phyloP scores from a whole-genome alignment of 2,329 filamentous ascomycete genomes.

The Colletotrichum sp. region DNA sequence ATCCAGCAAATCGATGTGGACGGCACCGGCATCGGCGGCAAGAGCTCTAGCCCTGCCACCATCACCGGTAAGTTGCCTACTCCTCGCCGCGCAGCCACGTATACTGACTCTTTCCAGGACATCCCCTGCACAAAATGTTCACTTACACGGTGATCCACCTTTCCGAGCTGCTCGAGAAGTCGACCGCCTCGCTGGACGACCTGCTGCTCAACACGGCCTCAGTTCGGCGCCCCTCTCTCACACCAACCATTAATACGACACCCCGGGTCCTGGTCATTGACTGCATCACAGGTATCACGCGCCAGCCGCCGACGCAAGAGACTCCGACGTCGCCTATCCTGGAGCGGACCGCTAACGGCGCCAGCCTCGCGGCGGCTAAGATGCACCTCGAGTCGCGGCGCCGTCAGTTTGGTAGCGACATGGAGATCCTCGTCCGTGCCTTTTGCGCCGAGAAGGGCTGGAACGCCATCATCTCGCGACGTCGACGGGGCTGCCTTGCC shows the following conservation, averaged over 20 bases:
- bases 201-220: conserved; percentile 44
- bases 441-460: conserved; percentile 76
- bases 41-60: conserved; percentile 50
- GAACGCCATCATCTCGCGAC: conserved; percentile 74
- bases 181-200: conserved; percentile 49
- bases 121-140: conserved; percentile 68
- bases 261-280: conserved; percentile 64
- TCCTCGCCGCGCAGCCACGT: conserved; percentile 18
- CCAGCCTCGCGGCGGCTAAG: conserved; percentile 49
- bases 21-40: conserved; percentile 46
- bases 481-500: conserved; percentile 70
- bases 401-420: conserved; percentile 65
- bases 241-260: conserved; percentile 28
- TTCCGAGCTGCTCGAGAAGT: conserved; percentile 56
- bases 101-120: conserved; percentile 43
- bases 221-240: conserved; percentile 35
- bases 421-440: conserved; percentile 74
- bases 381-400: conserved; percentile 63
- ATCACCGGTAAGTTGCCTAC: conserved; percentile 45
- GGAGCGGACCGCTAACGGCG: conserved; percentile 37
- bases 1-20: conserved; percentile 62
- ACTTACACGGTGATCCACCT: conserved; percentile 66
- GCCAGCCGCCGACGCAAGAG: conserved; percentile 45
- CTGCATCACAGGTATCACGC: conserved; percentile 61
- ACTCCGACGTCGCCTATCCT: conserved; percentile 55